Percentiles rank a stretch among this genome's conserved stretches.
phyloP scores from a whole-genome alignment of 805 yeast species.

The Candida quercuum region DNA sequence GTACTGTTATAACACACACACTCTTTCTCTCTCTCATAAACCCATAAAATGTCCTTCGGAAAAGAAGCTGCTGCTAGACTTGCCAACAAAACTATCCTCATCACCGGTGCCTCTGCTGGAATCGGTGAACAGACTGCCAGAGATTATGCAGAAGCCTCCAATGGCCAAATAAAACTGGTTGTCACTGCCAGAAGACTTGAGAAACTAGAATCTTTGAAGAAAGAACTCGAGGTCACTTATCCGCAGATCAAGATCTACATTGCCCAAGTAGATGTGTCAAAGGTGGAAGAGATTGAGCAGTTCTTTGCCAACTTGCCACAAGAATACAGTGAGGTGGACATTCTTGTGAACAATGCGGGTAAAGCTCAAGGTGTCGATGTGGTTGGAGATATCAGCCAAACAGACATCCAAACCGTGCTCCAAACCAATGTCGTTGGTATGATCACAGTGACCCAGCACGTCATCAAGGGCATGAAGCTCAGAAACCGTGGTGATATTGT shows the following conservation, averaged over 20 bases:
- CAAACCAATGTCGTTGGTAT: constrained; percentile 85
- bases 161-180: constrained; percentile 65
- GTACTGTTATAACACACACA: not conserved
- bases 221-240: constrained; percentile 39
- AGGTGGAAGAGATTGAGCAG: constrained; percentile 42
- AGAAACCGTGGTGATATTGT: constrained; percentile 70
- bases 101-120: constrained; percentile 96
- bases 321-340: constrained; percentile 57
- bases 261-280: constrained; percentile 52
- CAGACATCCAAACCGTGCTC: constrained; percentile 73
- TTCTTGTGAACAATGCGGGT: constrained; percentile 70
- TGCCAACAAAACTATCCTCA: constrained; percentile 69
- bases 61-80: constrained; percentile 73
- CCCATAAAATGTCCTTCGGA: constrained; percentile 58
- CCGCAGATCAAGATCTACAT: constrained; percentile 41
- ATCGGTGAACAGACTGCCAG: constrained; percentile 90
- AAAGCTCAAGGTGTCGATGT: constrained; percentile 76
- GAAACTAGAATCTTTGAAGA: constrained; percentile 46
- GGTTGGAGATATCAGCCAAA: constrained; percentile 62
- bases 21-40: too few species aligned
- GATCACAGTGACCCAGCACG: constrained; percentile 75
- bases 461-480: constrained; percentile 64
- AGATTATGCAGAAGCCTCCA: constrained; percentile 76
- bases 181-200: constrained; percentile 76
- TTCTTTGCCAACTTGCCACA: constrained; percentile 50